Evolutionary conservation across 129 eudicot genomes (phyloP).

Genomic region (Artemisia argyi): DNA sequence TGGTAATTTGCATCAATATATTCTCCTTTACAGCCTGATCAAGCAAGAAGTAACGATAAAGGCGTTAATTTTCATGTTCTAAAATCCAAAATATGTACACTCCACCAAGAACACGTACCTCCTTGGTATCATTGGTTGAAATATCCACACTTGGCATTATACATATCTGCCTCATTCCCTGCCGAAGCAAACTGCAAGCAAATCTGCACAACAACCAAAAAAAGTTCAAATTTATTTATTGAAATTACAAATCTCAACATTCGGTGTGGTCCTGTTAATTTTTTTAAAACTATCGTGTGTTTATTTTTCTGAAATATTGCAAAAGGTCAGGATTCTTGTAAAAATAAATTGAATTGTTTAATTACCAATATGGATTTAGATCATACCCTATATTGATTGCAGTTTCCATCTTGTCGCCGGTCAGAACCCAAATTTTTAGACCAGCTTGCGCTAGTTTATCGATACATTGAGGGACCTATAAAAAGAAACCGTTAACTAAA

Average conservation of each 20-base stretch:
- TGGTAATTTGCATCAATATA: slow-evolving; percentile 68
- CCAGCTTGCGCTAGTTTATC: slow-evolving; percentile 99
- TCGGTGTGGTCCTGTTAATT: too few relatives aligned
- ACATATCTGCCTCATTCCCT: slow-evolving; percentile 88
- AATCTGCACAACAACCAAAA: slow-evolving; percentile 47
- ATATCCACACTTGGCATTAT: slow-evolving; percentile 55
- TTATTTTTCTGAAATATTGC: too few relatives aligned
- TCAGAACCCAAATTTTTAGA: slow-evolving; percentile 91
- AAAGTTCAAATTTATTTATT: neutral
- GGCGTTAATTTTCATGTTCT: neutral
- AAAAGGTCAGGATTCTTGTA: too few relatives aligned
- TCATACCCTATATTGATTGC: slow-evolving; percentile 93
- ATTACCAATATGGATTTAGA: neutral
- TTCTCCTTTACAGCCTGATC: slow-evolving; percentile 71
- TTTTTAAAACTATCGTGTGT: too few relatives aligned
- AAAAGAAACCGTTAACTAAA: slow-evolving; percentile 10
- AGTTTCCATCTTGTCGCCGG: slow-evolving; percentile 99
- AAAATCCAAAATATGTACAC: neutral
- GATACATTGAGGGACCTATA: slow-evolving; percentile 90
- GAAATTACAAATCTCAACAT: too few relatives aligned
- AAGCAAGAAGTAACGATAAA: neutral
- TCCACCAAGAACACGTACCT: slow-evolving; percentile 47
- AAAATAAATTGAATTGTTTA: neutral
- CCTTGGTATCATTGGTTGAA: slow-evolving; percentile 39
- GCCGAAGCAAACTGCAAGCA: slow-evolving; percentile 93